A percentile compares a stretch with the other conserved stretches of the same genome.
Conservation (phyloP, 2,329 filamentous ascomycete genomes). For the Colletotrichum chlorophyti region DNA sequence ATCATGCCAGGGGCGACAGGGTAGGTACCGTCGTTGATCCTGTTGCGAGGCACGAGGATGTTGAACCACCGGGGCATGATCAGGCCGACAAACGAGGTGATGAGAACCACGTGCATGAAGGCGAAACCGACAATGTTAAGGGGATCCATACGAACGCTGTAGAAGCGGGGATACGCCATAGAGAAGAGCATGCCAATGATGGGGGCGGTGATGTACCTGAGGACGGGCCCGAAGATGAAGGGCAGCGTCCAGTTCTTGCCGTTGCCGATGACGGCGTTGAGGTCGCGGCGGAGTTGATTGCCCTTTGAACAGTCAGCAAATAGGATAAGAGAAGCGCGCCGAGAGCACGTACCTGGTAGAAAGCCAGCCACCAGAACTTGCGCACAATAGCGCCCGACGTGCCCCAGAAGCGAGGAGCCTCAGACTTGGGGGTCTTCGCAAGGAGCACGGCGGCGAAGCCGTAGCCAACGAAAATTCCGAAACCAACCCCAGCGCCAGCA, state of each 20-base stretch:
- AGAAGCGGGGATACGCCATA: constrained; percentile 31
- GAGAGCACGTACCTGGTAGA: constrained; percentile 6
- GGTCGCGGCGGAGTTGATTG: constrained; percentile 22
- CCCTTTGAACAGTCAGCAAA: background rate
- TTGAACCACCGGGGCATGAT: constrained; percentile 30
- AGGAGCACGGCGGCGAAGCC: constrained; percentile 42
- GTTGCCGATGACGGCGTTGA: constrained; percentile 15
- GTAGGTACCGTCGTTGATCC: background rate
- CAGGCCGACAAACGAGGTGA: constrained; percentile 19
- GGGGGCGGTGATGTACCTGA: constrained; percentile 31
- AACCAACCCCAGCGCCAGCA: constrained; percentile 54
- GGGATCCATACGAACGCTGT: constrained; percentile 27
- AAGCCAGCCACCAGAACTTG: constrained; percentile 10
- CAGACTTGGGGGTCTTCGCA: constrained; percentile 30
- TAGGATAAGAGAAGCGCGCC: background rate
- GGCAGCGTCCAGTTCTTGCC: constrained; percentile 28
- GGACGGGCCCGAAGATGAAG: constrained; percentile 25
- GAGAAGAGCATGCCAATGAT: constrained; percentile 31
- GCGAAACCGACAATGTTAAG: constrained; percentile 31
- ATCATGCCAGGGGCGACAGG: constrained; percentile 11
- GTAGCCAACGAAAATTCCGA: constrained; percentile 53
- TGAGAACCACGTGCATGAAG: constrained; percentile 25
- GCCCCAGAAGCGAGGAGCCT: background rate
- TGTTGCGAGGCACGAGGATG: constrained; percentile 17
- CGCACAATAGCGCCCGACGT: background rate